These are phyloP conservation scores for Quercus tomentella DNA, from an alignment of 331 rosid genomes.

Conservation along the genomic window DNA sequence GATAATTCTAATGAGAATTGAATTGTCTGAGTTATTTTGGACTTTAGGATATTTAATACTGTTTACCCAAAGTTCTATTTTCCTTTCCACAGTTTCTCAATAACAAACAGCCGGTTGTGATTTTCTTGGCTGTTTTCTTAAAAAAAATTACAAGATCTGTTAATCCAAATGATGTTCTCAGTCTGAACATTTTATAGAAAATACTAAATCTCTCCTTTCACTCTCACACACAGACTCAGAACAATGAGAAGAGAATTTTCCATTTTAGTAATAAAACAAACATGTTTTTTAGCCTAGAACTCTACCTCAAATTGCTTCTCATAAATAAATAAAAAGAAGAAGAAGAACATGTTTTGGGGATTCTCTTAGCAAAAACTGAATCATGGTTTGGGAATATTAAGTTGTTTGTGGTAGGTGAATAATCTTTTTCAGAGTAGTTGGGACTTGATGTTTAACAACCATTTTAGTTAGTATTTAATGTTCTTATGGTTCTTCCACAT, in stretches of 20 bases:
- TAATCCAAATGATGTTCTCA: not conserved
- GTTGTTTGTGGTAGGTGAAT: not conserved
- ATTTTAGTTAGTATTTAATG: no score
- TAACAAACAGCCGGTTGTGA: not conserved
- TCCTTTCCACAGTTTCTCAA: not conserved
- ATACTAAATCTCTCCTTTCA: not conserved
- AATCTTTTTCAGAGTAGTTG: no score
- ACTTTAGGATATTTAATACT: not conserved
- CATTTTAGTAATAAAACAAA: not conserved
- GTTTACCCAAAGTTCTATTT: not conserved
- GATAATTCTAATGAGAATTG: not conserved
- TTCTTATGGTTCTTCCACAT: not conserved
- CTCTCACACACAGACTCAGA: not conserved
- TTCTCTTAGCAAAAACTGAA: not conserved
- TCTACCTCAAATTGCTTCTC: no score
- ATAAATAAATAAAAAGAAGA: no score
- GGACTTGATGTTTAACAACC: no score
- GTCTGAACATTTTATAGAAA: not conserved
- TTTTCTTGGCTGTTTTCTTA: not conserved
- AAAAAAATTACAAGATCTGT: slow-evolving; percentile 19
- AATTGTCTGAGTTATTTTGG: not conserved
- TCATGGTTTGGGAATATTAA: not conserved
- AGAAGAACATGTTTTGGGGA: not conserved
- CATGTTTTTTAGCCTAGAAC: no score
- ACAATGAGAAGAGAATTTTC: not conserved